These are phyloP conservation scores for Allium fistulosum DNA, from an alignment of 106 monocot species.

Conservation along the genomic window DNA sequence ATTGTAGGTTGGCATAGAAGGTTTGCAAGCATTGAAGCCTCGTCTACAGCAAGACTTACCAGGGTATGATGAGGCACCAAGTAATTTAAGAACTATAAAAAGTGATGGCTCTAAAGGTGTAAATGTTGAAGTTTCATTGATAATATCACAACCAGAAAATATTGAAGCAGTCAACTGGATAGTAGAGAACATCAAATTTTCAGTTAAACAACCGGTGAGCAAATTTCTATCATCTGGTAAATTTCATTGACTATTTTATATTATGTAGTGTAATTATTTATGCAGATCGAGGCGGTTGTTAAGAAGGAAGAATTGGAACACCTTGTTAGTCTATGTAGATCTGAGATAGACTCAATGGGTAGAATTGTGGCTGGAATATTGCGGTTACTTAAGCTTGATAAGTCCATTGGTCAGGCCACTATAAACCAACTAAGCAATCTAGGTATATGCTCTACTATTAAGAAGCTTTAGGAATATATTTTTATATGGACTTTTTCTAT, in stretches of 20 bases:
- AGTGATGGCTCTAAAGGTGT: slow-evolving; percentile 35
- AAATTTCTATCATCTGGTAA: background rate
- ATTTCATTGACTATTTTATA: background rate
- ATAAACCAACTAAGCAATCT: slow-evolving; percentile 87
- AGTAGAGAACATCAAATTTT: slow-evolving; percentile 76
- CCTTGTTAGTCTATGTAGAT: slow-evolving; percentile 53
- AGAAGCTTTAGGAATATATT: background rate
- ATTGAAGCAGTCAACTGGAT: slow-evolving; percentile 44
- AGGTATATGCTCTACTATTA: slow-evolving; percentile 34
- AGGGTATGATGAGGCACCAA: background rate
- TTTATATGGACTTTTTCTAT: background rate
- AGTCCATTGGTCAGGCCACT: slow-evolving; percentile 67
- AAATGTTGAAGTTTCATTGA: slow-evolving; percentile 53
- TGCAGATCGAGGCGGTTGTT: slow-evolving; percentile 85
- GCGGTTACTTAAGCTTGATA: slow-evolving; percentile 76
- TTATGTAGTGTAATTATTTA: background rate
- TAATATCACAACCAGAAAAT: slow-evolving; percentile 29
- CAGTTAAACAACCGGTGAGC: slow-evolving; percentile 86
- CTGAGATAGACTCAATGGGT: slow-evolving; percentile 83
- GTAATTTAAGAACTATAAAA: slow-evolving; percentile 1
- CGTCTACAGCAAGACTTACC: slow-evolving; percentile 15
- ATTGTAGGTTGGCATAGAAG: slow-evolving; percentile 80
- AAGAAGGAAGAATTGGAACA: slow-evolving; percentile 88
- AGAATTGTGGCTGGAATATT: slow-evolving; percentile 88
- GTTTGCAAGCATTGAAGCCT: slow-evolving; percentile 87